Conservation (phyloP, 352 stramenopile genomes). For the Phytophthora europaea region DNA sequence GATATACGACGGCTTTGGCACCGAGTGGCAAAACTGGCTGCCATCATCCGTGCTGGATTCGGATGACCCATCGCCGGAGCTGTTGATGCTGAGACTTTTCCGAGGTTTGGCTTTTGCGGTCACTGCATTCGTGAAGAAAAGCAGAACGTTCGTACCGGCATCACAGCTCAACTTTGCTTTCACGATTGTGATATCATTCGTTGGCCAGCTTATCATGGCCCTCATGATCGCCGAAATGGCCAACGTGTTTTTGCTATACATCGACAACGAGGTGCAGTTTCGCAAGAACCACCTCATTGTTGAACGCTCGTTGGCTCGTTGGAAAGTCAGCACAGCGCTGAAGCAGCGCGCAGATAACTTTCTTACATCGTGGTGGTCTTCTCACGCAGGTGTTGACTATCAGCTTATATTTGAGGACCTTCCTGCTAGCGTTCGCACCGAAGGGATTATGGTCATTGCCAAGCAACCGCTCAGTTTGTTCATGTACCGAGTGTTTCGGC, state of each 20-base stretch:
- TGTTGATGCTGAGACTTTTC: constrained; percentile 56
- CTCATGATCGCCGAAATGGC: constrained; percentile 82
- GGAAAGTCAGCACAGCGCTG: constrained; percentile 48
- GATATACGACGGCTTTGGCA: constrained; percentile 63
- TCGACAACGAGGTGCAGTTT: constrained; percentile 74
- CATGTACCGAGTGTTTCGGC: constrained; percentile 52
- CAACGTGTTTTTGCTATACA: constrained; percentile 68
- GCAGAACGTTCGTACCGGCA: constrained; percentile 54
- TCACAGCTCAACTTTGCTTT: constrained; percentile 59
- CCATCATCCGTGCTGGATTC: constrained; percentile 41
- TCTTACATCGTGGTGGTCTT: constrained; percentile 67
- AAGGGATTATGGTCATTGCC: constrained; percentile 55
- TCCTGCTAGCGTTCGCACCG: constrained; percentile 56
- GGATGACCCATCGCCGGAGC: constrained; percentile 33
- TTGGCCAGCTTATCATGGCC: constrained; percentile 74
- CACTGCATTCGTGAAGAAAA: constrained; percentile 73
- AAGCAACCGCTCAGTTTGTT: constrained; percentile 59
- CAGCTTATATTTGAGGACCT: constrained; percentile 64
- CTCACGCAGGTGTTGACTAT: constrained; percentile 68
- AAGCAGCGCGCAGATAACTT: constrained; percentile 56
- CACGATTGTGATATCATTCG: constrained; percentile 60
- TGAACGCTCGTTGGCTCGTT: constrained; percentile 54
- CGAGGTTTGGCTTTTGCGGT: constrained; percentile 61
- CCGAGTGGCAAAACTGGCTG: constrained; percentile 65
- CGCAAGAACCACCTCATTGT: constrained; percentile 79